These are phyloP conservation scores for Saccharomycopsis fermentans DNA, from an alignment of 805 yeast genomes.

Conservation along the genomic window DNA sequence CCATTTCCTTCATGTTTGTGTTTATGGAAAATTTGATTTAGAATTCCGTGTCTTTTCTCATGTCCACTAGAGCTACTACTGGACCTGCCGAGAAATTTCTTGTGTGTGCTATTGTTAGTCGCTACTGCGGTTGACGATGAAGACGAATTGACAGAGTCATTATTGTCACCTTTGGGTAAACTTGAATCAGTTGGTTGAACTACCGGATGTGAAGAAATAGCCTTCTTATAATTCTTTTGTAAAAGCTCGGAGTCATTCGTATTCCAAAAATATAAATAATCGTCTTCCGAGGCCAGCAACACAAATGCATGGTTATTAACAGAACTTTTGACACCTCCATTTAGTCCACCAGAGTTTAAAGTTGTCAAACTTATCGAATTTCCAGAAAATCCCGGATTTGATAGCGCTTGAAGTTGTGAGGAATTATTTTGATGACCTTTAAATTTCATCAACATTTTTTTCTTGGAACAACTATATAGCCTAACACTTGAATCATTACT, in stretches of 20 bases:
- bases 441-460: conserved; percentile 51
- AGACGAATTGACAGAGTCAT: not conserved
- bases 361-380: not conserved
- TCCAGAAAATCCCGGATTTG: not conserved
- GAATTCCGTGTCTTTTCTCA: not conserved
- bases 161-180: not conserved
- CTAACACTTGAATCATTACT: conserved; percentile 78
- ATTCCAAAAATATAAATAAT: conserved; percentile 79
- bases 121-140: not conserved
- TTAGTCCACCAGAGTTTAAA: not conserved
- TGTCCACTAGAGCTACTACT: not conserved
- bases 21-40: not conserved
- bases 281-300: conserved; percentile 79
- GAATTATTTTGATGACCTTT: conserved; percentile 65
- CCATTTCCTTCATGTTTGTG: not conserved
- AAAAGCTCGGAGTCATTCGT: conserved; percentile 25
- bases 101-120: not conserved
- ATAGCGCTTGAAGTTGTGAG: conserved; percentile 60
- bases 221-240: conserved; percentile 20
- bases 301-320: conserved; percentile 50
- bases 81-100: not conserved
- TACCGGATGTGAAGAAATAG: not conserved
- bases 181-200: not conserved
- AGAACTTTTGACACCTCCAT: conserved; percentile 18
- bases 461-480: conserved; percentile 45